A percentile compares a stretch with the other conserved stretches of the same genome.
Evolutionary conservation across 2,329 filamentous ascomycete species (phyloP).

Genomic region (Fusarium armeniacum): DNA sequence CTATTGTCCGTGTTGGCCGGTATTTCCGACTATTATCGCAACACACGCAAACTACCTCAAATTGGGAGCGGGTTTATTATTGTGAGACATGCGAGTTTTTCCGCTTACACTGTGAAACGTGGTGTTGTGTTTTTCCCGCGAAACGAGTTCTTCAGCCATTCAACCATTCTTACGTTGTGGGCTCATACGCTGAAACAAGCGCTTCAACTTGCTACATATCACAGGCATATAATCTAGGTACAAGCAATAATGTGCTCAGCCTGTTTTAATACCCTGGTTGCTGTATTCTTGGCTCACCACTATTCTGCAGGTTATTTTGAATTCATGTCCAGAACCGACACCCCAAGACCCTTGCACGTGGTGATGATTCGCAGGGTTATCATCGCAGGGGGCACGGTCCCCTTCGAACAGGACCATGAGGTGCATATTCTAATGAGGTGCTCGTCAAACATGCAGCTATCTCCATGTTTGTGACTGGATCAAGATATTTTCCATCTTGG

Average conservation of each 20-base stretch:
- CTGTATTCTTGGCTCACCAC: constrained; percentile 25
- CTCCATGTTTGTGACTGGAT: constrained; percentile 31
- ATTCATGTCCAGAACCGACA: constrained; percentile 17
- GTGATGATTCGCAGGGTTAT: constrained; percentile 33
- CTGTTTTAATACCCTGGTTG: constrained; percentile 19
- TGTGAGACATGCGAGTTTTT: constrained; percentile 36
- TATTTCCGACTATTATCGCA: constrained; percentile 34
- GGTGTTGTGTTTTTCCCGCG: constrained; percentile 28
- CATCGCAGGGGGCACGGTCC: constrained; percentile 26
- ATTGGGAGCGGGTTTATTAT: background rate
- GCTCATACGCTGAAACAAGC: constrained; percentile 4
- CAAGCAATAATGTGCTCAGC: constrained; percentile 4
- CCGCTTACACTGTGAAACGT: constrained; percentile 28
- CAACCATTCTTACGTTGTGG: constrained; percentile 11
- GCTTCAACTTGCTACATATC: constrained; percentile 16
- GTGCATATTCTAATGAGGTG: constrained; percentile 39
- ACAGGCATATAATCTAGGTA: constrained; percentile 9
- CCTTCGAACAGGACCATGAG: constrained; percentile 31
- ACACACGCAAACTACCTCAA: background rate
- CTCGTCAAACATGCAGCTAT: constrained; percentile 40
- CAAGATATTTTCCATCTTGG: constrained; percentile 21
- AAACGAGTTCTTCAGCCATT: constrained; percentile 18
- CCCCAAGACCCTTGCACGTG: constrained; percentile 32
- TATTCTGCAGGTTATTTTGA: constrained; percentile 26
- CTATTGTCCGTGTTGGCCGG: constrained; percentile 4